Conservation (phyloP, 495 filamentous ascomycete genomes). For the Neurospora intermedia region DNA sequence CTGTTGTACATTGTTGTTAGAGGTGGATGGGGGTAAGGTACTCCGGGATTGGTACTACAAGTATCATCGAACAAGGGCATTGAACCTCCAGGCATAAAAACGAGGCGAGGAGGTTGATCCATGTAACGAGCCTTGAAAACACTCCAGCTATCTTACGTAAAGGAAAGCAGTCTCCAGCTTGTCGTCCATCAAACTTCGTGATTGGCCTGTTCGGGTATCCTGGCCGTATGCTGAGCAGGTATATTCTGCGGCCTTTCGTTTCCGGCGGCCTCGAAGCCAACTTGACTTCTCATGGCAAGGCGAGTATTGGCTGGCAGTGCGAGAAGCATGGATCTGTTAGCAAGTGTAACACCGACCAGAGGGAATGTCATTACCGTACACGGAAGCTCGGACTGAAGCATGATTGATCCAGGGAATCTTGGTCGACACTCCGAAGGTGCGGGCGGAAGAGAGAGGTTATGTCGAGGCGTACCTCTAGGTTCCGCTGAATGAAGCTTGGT, state of each 20-base stretch:
- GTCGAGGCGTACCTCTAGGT: not conserved
- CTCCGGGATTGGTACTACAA: too few species aligned
- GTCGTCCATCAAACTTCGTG: too few species aligned
- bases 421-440: not conserved
- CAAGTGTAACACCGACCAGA: not conserved
- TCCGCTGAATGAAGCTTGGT: conserved; percentile 19
- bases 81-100: too few species aligned
- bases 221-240: too few species aligned
- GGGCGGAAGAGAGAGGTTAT: not conserved
- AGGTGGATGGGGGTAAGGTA: too few species aligned
- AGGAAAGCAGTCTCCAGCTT: too few species aligned
- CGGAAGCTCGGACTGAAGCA: not conserved
- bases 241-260: not conserved
- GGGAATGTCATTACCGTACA: not conserved
- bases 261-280: not conserved
- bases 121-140: too few species aligned
- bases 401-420: not conserved
- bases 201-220: too few species aligned
- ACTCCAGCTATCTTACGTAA: too few species aligned
- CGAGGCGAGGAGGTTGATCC: too few species aligned
- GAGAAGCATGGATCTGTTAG: not conserved
- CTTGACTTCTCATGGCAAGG: not conserved
- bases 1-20: too few species aligned
- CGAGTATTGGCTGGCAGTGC: not conserved
- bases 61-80: too few species aligned